Base-by-base conservation (phyloP, 345 rosid species). In the Rhodamnia rubescens region DNA sequence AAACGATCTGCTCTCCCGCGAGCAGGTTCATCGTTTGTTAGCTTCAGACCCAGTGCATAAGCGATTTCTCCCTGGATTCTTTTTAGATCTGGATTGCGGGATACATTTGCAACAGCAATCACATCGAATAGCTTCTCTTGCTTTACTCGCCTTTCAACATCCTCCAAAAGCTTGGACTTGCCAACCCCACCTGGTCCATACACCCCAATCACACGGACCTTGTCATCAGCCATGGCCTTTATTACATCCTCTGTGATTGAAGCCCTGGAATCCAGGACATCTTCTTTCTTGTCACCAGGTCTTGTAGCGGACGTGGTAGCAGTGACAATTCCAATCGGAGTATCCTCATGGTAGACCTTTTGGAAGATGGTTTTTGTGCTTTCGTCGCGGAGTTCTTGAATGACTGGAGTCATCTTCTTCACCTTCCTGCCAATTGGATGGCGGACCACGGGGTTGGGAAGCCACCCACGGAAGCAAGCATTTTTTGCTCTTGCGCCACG, bases 121-220 rank as follows among this genome's bases (percentile, higher is more conserved):
- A 36, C 40, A 36, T 36, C 40, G 3, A 88, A 88, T 3, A 84
- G 2, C 22, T 84, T 88, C 5, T 5, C 75, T 40, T 56, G 54
- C 18, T 7, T 56, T 0, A 78, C 87, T 52, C 40, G 29, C 40
- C 36, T 20, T 12, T 47, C 36, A 8, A 88, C 54, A 3, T 90
- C 85, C 15, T 58, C 86, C 4, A 82, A 86, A 7, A 90, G 75
- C 0, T 87, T 84, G 83, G 90, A 85, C 85, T 83, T 83, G 51
- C 84, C 84, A 11, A 83, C 27, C 4, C 84, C 74, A 4, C 52
- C 20, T 59, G 20, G 0, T 59, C 74, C 74, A 1, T 3, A 59
- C 10, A 59, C 40, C 10, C 74, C 74, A 59, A 59, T 3, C 74
- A 59, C 74, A 14, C 40, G 5, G 2, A 59, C 21, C 10, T 3